Conservation (phyloP, 495 filamentous ascomycete genomes). For the Clohesyomyces aquaticus region DNA sequence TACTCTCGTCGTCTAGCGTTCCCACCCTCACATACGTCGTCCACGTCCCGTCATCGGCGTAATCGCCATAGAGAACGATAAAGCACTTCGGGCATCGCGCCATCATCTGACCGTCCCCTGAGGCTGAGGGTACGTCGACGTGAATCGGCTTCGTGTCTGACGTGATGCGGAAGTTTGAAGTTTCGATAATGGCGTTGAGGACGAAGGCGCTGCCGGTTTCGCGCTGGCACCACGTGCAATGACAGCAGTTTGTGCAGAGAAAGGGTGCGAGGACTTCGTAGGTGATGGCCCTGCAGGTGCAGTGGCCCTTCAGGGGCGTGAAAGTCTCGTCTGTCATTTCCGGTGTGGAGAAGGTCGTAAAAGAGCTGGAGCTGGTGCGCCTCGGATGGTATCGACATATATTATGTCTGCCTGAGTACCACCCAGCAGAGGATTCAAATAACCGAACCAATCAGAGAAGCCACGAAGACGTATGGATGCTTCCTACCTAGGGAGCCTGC, state of each 20-base stretch:
- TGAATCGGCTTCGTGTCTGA: slow-evolving; percentile 7
- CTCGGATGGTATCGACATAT: too few relatives aligned
- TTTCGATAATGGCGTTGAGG: slow-evolving; percentile 42
- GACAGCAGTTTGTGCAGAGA: slow-evolving; percentile 42
- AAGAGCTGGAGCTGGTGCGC: too few relatives aligned
- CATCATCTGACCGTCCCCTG: slow-evolving; percentile 23
- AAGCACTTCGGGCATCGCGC: slow-evolving; percentile 35
- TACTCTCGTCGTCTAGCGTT: slow-evolving; percentile 10
- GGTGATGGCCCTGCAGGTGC: slow-evolving; percentile 35
- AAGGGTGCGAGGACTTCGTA: slow-evolving; percentile 30
- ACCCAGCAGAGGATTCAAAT: too few relatives aligned
- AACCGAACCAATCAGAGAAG: too few relatives aligned
- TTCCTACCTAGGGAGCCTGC: too few relatives aligned
- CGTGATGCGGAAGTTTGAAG: slow-evolving; percentile 14
- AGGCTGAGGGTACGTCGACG: slow-evolving; percentile 19
- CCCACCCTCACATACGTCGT: slow-evolving; percentile 4
- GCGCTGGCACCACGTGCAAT: slow-evolving; percentile 47
- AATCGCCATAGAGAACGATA: slow-evolving; percentile 29
- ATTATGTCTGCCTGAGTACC: too few relatives aligned
- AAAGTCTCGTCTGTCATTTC: slow-evolving; percentile 43
- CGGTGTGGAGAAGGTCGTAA: too few relatives aligned
- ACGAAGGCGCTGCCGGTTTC: slow-evolving; percentile 48
- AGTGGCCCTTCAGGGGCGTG: slow-evolving; percentile 48
- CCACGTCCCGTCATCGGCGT: neutral
- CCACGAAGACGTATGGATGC: too few relatives aligned